Base-by-base conservation (phyloP, 106 monocot genomes). In the Platanthera zijinensis region DNA sequence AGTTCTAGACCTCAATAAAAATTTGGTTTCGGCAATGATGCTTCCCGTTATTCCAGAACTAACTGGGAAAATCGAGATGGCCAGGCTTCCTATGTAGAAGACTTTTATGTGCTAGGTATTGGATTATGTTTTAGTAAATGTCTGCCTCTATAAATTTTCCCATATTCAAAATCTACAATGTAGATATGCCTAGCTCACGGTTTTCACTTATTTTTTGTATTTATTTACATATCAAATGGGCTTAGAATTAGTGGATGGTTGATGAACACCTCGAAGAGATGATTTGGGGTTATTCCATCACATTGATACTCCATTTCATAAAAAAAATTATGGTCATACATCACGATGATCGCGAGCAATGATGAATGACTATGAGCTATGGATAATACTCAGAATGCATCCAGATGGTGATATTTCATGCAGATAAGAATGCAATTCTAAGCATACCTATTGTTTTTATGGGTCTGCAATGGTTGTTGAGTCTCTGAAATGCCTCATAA, bases 31-130 rank as follows among this genome's bases (percentile, higher is more conserved):
- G 57, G 66, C 28, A 75, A 63, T n/a, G 52, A 57, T 51, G 77
- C 52, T 71, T 61, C 80, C 54, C 76, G 82, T 73, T 86, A 82
- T 83, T 79, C 88, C 15, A 76, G 70, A 52, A 51, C 71, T 11
- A 57, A 72, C 61, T 63, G 64, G 22, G 78, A 77, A 79, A 76
- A 79, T 57, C 80, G 56, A 50, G 75, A 62, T 72, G 83, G 68
- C 21, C 45, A n/a, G 17, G 78, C 71, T 75, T 50, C 71, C 5
- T 80, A 81, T 56, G 87, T 92, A 78, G 86, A 92, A 25, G 92
- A 86, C 12, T 99, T 99, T 78, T 99, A 99, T 81, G 99, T 94
- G 48, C 83, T 99, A 70, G 94, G 99, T 99, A 94, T 66, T 7
- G 30, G 30, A 4, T 66, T n/a, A n/a, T 66, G 28, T 10, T 10